Base-by-base conservation (phyloP, 176 grass and related monocot genomes). In the Musa itinerans region DNA sequence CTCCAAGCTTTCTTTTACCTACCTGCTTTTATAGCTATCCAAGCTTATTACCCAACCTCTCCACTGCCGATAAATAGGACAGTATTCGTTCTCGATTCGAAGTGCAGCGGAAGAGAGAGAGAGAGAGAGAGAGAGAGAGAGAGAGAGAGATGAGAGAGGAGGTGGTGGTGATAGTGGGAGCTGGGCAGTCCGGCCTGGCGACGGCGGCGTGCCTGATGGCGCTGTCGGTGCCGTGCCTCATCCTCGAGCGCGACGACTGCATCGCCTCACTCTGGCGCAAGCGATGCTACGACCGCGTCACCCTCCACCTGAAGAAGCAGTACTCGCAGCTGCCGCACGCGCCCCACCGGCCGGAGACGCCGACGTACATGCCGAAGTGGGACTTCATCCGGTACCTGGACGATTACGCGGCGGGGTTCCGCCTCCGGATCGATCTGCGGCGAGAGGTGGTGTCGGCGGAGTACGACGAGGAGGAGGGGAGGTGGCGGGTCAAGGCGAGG, bases 161-260 rank as follows among this genome's bases (percentile, higher is more conserved):
- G 56, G 73, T 76, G 17, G 81, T 83, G 63, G 58, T 93, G 65
- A 87, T 98, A 66, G 94, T 98, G 0, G 94, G 90, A 1, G 94
- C 94, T 0, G 94, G 94, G 15, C 94, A 84, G 74, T 91, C 94
- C 0, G 94, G 94, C 0, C 80, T 98, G 2, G 94, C 90, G 9
- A 84, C 52, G 62, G 86, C 94, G 17, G 88, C 90, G 14, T 98
- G 88, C 84, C 84, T 98, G 71, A 79, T 71, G 3, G 20, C 69
- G 21, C 78, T 76, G 23, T 82, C 78, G 3, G 56, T 93, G 3
- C 74, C 69, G 0, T 82, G 77, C 69, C 56, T 98, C 11, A 78
- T 93, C 50, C 88, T 98, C 21, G 94, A 98, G 84, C 88, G 90
- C 13, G 94, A 89, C 80, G 90, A 84, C 71, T 89, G 88, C 68